A percentile compares a stretch with the other conserved stretches of the same genome.
Conservation (phyloP, 371 early-diverging fungal species). For the Mucor saturninus region DNA sequence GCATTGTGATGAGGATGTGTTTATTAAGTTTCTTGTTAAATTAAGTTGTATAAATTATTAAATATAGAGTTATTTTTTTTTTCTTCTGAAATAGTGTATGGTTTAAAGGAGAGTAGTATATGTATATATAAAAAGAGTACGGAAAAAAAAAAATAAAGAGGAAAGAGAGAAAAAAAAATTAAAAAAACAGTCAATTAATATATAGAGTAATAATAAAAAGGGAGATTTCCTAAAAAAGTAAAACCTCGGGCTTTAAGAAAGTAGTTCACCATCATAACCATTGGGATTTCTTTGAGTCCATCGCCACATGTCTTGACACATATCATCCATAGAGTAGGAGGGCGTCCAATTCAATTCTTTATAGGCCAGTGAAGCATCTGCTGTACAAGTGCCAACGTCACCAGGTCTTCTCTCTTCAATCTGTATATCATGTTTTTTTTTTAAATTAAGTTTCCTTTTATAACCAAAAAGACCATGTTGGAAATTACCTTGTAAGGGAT, state of each 20-base stretch:
- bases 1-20: conserved; percentile 14
- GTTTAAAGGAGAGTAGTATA: not conserved
- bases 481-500: conserved; percentile 63
- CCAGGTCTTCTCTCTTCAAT: conserved; percentile 76
- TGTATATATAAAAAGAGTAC: conserved; percentile 7
- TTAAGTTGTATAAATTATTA: not conserved
- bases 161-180: not conserved
- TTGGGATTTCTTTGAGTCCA: conserved; percentile 80
- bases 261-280: conserved; percentile 57
- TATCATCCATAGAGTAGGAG: conserved; percentile 70
- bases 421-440: conserved; percentile 10
- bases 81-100: not conserved
- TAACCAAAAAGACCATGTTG: conserved; percentile 12
- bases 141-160: not conserved
- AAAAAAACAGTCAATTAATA: conserved; percentile 1
- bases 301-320: conserved; percentile 90
- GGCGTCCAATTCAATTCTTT: conserved; percentile 81
- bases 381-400: conserved; percentile 83
- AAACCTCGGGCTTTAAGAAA: conserved; percentile 14
- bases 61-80: not conserved
- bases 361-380: conserved; percentile 75
- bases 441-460: not conserved
- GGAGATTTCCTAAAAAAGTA: conserved; percentile 17
- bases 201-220: not conserved
- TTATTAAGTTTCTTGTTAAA: not conserved